Conservation (phyloP, 768 basidiomycete species). For the Phylloporus sp. region DNA sequence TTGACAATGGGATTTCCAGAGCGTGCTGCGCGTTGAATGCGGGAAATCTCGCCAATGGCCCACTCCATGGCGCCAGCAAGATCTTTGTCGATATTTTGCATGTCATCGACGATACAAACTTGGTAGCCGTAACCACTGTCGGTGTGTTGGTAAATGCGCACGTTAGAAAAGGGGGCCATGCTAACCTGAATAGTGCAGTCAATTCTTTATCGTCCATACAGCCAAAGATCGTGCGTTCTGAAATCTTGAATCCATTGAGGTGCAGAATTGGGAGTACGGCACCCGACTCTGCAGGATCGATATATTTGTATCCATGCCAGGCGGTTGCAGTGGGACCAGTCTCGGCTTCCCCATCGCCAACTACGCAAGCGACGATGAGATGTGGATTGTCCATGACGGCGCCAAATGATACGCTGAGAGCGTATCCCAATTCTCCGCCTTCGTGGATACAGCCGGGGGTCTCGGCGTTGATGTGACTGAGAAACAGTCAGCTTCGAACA, state of each 20-base stretch:
- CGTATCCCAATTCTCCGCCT: constrained; percentile 88
- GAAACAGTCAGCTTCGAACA: background rate
- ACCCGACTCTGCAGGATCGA: constrained; percentile 85
- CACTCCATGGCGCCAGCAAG: constrained; percentile 80
- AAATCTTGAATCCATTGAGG: constrained; percentile 87
- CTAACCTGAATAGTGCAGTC: constrained; percentile 63
- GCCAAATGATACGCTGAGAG: constrained; percentile 80
- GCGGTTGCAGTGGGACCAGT: constrained; percentile 74
- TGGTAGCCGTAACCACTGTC: constrained; percentile 82
- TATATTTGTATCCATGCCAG: constrained; percentile 86
- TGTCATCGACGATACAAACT: constrained; percentile 71
- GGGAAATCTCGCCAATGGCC: constrained; percentile 66
- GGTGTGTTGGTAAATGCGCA: background rate
- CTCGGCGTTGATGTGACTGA: constrained; percentile 71
- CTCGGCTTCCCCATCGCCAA: constrained; percentile 89
- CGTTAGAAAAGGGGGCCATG: background rate
- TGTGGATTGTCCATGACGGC: constrained; percentile 90
- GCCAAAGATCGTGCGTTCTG: constrained; percentile 83
- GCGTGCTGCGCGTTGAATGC: constrained; percentile 77
- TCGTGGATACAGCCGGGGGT: constrained; percentile 91
- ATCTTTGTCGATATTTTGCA: constrained; percentile 65
- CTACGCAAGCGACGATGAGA: constrained; percentile 70
- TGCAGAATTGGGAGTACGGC: constrained; percentile 90
- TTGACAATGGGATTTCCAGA: constrained; percentile 71
- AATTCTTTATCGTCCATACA: constrained; percentile 89